Base-by-base conservation (phyloP, 2,329 filamentous ascomycete genomes). In the Aspergillus texensis region DNA sequence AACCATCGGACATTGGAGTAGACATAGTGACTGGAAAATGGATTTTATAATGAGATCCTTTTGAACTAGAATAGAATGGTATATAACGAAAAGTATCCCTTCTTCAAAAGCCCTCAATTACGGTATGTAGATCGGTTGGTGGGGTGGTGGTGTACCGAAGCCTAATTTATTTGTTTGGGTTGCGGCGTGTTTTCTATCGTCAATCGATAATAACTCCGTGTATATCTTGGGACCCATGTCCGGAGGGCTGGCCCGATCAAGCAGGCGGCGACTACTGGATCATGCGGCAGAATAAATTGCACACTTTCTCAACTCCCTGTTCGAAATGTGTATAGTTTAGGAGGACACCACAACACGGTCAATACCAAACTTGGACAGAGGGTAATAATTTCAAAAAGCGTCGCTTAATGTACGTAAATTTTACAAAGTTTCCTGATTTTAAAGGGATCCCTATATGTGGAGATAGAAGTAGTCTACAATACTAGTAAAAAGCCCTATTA, bases 1-100 rank as follows among this genome's bases (percentile, higher is more conserved):
- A 57, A 14, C 62, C 60, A 34, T 57, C 43, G 26, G 50, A 41
- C 28, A 57, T 55, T 19, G 41, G 50, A 24, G 52, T 63, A 36
- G 32, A 46, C 34, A 57, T 48, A 16, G 24, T 43, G 48, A 41
- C 14, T 43, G 57, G 48, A 53, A n/a, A 57, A 54, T 48, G 21
- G 41, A 21, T 43, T 36, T 45, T 24, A 30, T 50, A 4, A 10
- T 34, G 19, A 24, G 24, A 5, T 1, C 4, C 28, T 8, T 52
- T 34, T 11, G 19, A 30, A 10, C 4, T 52, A 11, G 28, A 10
- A 21, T n/a, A 3, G 10, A n/a, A 19, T 52, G 26, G 16, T 52
- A 52, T 16, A 43, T 43, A n/a, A n/a, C n/a, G 41, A 3, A 21
- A 46, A 14, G 4, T n/a, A n/a, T 19, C 1, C 4, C 6, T n/a